Base-by-base conservation (phyloP, 1,139 yeast species). In the Sugiyamaella japonica region DNA sequence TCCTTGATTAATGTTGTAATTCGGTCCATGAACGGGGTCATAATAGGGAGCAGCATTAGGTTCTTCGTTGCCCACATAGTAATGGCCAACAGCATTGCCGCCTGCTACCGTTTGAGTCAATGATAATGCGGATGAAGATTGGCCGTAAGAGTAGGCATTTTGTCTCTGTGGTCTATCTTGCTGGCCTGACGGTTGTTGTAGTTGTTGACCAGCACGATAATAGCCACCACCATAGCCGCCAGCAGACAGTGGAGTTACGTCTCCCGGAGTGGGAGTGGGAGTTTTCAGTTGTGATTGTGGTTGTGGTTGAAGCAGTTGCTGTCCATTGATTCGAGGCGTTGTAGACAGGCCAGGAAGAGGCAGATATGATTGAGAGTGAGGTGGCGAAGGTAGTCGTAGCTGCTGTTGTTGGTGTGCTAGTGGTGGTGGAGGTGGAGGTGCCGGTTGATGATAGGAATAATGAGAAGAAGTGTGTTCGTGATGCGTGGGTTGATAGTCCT, bases 401-500 rank as follows among this genome's bases (percentile, higher is more conserved):
- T 40, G 50, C 41, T 60, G 68, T 6, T 20, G 25, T 6, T 20
- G 25, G 25, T 20, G 25, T 20, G 25, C 25, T 20, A 6, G 25
- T 29, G 51, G 57, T 41, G 56, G 70, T 23, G 55, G 40, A 29
- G 51, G 58, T 41, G 56, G 70, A 17, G 55, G 40, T 29, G 32
- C 40, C 15, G 45, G 54, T 13, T 52, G 46, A 8, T 46, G 51
- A 36, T 20, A 46, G 3, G 36, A 45, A 45, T 45, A 45, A 20
- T 37, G 32, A 31, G 48, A 16, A 16, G 9, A 16, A 16, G 9
- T 28, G 10, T 28, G 51, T 10, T 48, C 32, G 20, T 34, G 36
- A 10, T 4, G 12, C 29, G 31, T 38, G 10, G 34, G 49, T 15
- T 23, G 32, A 46, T 42, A 37, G 43, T 61, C 48, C 31, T 37